Evolutionary conservation across 2,329 filamentous ascomycete species (phyloP), one percentile per base, ranked within the genome.

Genomic region (Mariannaea elegans): DNA sequence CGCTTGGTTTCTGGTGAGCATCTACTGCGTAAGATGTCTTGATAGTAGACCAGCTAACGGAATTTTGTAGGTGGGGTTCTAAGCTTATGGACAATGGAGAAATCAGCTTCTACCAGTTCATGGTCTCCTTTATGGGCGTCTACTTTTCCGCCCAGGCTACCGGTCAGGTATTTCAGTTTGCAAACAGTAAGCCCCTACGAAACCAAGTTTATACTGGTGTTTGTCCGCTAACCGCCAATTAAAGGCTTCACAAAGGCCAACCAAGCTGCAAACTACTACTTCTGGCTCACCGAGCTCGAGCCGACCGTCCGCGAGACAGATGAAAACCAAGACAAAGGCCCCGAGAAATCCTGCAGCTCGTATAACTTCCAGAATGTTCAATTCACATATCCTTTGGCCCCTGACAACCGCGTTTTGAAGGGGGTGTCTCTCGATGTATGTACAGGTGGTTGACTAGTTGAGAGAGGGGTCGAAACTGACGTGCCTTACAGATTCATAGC

Each of bases 61-160:
- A 39, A 8, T 21, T 18, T 3, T 2, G 1, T 2, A 64, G 62
- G 62, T 78, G 75, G 52, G 76, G 76, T 12, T 76, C 72, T 14
- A 70, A 70, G 7, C 66, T 78, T 1, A 63, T 78, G 4, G 71
- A 69, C 0, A 58, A 69, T 73, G 71, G 72, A 1, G 85, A 81
- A 62, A 76, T 85, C 58, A 83, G 79, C 4, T 83, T 85, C 64
- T 84, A 84, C 54, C 71, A 75, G 55, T 78, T 78, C 59, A 72
- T 84, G 55, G 76, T 85, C 24, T 76, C 81, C 2, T 84, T 84
- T 57, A 79, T 83, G 73, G 78, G 76, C 3, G 76, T 84, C 3
- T 78, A 82, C 34, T 82, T 78, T 58, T 74, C 74, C 0, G 77
- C 73, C 0, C 76, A 80, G 71, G 73, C 74, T 0, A 71, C 77